Evolutionary conservation across 257 asterid species (phyloP).

Genomic region (Solanum arcanum): DNA sequence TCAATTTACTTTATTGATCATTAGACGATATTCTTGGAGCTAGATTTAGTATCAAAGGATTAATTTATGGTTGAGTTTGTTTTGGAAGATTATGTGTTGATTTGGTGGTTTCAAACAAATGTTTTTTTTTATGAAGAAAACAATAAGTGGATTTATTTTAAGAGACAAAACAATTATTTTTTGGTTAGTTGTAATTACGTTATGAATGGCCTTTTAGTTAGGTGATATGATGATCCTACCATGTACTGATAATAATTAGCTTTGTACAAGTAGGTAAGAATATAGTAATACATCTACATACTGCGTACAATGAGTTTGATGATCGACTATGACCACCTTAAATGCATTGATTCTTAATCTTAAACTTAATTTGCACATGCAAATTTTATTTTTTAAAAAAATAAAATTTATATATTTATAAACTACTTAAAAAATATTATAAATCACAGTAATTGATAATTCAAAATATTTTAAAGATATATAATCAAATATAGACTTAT

Average conservation of each 20-base stretch:
- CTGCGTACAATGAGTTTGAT: background rate
- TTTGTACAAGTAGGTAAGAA: background rate
- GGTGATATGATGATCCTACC: background rate
- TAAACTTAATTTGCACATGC: background rate
- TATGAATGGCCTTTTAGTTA: background rate
- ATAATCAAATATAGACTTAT: background rate
- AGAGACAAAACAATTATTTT: background rate
- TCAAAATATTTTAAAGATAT: too few species aligned
- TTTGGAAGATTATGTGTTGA: background rate
- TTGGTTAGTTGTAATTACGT: background rate
- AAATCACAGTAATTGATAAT: background rate
- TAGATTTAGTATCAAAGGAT: background rate
- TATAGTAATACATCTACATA: background rate
- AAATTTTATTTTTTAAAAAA: too few species aligned
- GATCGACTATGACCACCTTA: background rate
- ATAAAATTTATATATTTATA: too few species aligned
- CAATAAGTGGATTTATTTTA: background rate
- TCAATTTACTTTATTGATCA: too few species aligned
- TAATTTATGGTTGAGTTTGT: background rate
- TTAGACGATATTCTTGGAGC: too few species aligned
- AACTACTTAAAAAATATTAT: background rate
- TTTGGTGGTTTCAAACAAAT: background rate
- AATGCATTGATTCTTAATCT: background rate
- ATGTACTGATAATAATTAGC: background rate
- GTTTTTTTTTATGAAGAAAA: background rate